These are phyloP conservation scores for Monilinia fructigena DNA, from an alignment of 2,329 filamentous ascomycete genomes.

Conservation along the genomic window DNA sequence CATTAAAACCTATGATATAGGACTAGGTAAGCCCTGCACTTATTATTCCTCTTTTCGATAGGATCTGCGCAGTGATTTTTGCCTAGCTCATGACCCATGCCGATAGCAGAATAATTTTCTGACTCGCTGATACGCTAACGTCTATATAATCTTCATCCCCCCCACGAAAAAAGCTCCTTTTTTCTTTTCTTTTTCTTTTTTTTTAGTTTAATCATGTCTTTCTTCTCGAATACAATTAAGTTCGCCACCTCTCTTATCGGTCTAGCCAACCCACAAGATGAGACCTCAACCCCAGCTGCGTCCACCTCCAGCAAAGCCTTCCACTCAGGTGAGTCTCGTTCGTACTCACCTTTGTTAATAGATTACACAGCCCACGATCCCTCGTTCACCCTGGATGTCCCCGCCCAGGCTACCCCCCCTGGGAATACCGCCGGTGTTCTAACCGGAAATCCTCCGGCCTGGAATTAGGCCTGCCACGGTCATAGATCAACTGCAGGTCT, in stretches of 20 bases:
- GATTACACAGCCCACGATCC: constrained; percentile 4
- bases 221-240: constrained; percentile 3
- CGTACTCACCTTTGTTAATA: background rate
- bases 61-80: too few species aligned
- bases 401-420: background rate
- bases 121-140: too few species aligned
- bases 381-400: background rate
- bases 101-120: background rate
- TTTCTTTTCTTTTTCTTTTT: background rate
- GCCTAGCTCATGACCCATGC: background rate
- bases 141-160: background rate
- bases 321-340: background rate
- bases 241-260: constrained; percentile 1
- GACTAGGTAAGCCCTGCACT: too few species aligned
- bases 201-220: background rate
- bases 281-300: constrained; percentile 8
- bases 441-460: background rate
- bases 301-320: constrained; percentile 12
- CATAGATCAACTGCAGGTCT: background rate
- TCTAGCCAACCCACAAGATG: background rate
- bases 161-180: background rate
- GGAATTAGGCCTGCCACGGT: background rate
- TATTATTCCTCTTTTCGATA: background rate
- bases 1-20: too few species aligned
- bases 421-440: background rate